A percentile compares a stretch with the other conserved stretches of the same genome.
phyloP scores from a whole-genome alignment of 352 stramenopile genomes.

The Phytopythium ostracodes region DNA sequence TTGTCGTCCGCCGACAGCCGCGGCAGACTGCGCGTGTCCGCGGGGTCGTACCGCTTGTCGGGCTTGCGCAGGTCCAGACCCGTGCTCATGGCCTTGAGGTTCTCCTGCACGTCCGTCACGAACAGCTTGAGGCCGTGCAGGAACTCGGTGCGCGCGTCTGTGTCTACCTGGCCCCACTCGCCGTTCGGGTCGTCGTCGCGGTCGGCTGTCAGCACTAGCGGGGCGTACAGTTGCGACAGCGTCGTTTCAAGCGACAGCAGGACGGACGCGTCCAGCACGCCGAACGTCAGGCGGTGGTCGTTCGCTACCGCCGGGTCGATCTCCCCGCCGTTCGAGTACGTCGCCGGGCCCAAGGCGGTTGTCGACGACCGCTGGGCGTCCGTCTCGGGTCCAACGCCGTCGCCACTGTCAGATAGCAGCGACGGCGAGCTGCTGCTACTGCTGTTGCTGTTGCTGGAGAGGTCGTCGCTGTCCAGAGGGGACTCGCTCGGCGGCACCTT shows the following conservation, averaged over 20 bases:
- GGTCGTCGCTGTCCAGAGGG: slow-evolving; percentile 5
- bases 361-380: slow-evolving; percentile 9
- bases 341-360: background rate
- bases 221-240: slow-evolving; percentile 69
- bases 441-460: too few relatives aligned
- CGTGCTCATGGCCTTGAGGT: slow-evolving; percentile 86
- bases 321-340: slow-evolving; percentile 5
- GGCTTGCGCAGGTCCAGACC: slow-evolving; percentile 87
- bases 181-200: slow-evolving; percentile 15
- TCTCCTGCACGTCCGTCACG: slow-evolving; percentile 83
- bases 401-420: slow-evolving; percentile 4
- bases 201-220: slow-evolving; percentile 27
- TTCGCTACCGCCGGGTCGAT: slow-evolving; percentile 64
- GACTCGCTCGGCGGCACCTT: slow-evolving; percentile 37
- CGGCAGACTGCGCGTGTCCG: slow-evolving; percentile 63
- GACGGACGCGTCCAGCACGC: slow-evolving; percentile 65
- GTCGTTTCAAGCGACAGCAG: slow-evolving; percentile 69
- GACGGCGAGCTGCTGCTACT: background rate
- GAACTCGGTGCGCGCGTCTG: slow-evolving; percentile 77
- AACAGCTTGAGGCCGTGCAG: slow-evolving; percentile 79
- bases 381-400: slow-evolving; percentile 12
- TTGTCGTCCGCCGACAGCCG: slow-evolving; percentile 63
- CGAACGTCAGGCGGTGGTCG: slow-evolving; percentile 66
- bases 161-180: slow-evolving; percentile 69
- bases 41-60: slow-evolving; percentile 75